These are phyloP conservation scores for Talaromyces liani DNA, from an alignment of 495 filamentous ascomycete species.

Conservation along the genomic window DNA sequence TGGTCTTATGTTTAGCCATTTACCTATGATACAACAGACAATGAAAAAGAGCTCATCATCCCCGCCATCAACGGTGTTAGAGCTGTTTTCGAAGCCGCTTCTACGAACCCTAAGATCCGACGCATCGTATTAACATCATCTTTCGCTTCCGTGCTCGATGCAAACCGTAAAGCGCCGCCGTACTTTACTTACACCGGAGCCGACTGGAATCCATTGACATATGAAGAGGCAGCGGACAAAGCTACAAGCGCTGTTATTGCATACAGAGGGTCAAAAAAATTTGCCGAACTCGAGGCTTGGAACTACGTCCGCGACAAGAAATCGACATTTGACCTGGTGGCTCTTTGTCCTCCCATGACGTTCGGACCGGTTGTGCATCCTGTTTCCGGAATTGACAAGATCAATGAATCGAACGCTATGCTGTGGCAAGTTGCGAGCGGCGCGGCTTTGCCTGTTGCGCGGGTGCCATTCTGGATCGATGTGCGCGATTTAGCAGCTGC, in stretches of 20 bases:
- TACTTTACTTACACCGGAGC: slow-evolving; percentile 16
- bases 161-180: background rate
- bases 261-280: slow-evolving; percentile 3
- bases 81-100: background rate
- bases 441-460: background rate
- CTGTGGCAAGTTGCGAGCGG: slow-evolving; percentile 20
- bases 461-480: slow-evolving; percentile 32
- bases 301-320: background rate
- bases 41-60: slow-evolving; percentile 12
- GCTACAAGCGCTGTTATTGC: slow-evolving; percentile 39
- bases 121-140: slow-evolving; percentile 4
- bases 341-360: slow-evolving; percentile 19
- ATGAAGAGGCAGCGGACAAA: slow-evolving; percentile 79
- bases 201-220: slow-evolving; percentile 44
- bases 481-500: slow-evolving; percentile 35
- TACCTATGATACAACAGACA: slow-evolving; percentile 9
- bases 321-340: background rate
- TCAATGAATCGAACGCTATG: slow-evolving; percentile 34
- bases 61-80: background rate
- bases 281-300: slow-evolving; percentile 3
- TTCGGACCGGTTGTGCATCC: slow-evolving; percentile 36
- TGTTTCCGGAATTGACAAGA: slow-evolving; percentile 18
- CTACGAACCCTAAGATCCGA: background rate
- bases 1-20: background rate
- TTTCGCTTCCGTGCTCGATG: background rate